Conservation (phyloP, 805 yeast genomes). For the Metschnikowia peoriensis region DNA sequence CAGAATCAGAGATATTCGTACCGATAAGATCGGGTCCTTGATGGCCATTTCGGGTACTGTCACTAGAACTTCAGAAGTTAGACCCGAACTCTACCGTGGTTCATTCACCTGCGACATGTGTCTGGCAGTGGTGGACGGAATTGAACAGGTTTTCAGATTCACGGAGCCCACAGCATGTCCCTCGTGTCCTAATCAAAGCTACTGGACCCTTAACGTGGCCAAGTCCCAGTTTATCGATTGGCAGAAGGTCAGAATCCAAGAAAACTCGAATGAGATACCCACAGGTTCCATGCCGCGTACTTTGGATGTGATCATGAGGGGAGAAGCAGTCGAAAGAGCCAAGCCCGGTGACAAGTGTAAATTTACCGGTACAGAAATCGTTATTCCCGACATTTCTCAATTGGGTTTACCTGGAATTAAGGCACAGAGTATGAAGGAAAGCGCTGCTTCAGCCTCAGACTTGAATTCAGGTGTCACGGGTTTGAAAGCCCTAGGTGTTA, state of each 20-base stretch:
- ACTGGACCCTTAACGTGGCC: slow-evolving; percentile 80
- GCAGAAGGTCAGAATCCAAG: slow-evolving; percentile 95
- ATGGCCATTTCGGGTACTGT: slow-evolving; percentile 91
- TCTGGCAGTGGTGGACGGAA: slow-evolving; percentile 77
- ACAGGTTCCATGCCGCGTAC: slow-evolving; percentile 99
- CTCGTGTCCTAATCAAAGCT: slow-evolving; percentile 79
- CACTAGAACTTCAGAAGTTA: slow-evolving; percentile 91
- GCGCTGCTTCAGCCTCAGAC: slow-evolving; percentile 62
- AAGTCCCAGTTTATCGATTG: slow-evolving; percentile 91
- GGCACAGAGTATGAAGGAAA: slow-evolving; percentile 75
- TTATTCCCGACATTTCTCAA: slow-evolving; percentile 91
- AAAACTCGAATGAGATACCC: slow-evolving; percentile 94
- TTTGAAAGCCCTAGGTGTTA: slow-evolving; percentile 82
- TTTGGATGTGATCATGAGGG: slow-evolving; percentile 85
- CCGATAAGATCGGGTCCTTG: slow-evolving; percentile 83
- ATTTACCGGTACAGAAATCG: slow-evolving; percentile 93
- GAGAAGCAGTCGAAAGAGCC: slow-evolving; percentile 92
- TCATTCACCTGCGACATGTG: slow-evolving; percentile 89
- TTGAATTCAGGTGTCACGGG: slow-evolving; percentile 86
- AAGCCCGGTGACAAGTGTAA: slow-evolving; percentile 96
- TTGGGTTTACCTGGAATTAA: slow-evolving; percentile 93
- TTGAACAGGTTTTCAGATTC: slow-evolving; percentile 89
- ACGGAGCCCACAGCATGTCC: slow-evolving; percentile 96
- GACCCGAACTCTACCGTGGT: slow-evolving; percentile 89
- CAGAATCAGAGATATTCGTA: slow-evolving; percentile 85